phyloP scores from a whole-genome alignment of 179 eudicot genomes.

The Kewa caespitosa region DNA sequence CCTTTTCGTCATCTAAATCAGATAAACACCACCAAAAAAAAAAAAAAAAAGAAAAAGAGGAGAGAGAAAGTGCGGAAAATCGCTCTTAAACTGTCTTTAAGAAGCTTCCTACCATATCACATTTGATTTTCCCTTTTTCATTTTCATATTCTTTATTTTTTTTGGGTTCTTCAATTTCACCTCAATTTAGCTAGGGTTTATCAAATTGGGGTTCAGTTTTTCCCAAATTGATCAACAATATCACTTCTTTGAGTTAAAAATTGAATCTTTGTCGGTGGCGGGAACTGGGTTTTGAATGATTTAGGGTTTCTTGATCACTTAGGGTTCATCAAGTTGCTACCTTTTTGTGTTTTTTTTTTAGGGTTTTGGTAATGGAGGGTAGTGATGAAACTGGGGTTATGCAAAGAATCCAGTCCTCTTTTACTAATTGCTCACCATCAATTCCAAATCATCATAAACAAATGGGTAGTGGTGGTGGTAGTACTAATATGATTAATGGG shows the following conservation, averaged over 20 bases:
- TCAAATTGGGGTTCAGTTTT: background rate
- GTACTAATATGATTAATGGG: too few relatives aligned
- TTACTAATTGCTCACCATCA: conserved; percentile 38
- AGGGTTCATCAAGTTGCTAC: background rate
- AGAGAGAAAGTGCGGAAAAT: conserved; percentile 8
- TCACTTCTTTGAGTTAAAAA: background rate
- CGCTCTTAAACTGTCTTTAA: conserved; percentile 22
- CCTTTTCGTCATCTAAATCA: background rate
- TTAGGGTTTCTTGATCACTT: background rate
- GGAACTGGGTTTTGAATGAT: background rate
- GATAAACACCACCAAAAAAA: conserved; percentile 14
- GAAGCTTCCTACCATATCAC: conserved; percentile 31
- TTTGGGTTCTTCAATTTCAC: background rate
- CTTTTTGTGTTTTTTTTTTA: too few relatives aligned
- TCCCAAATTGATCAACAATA: background rate
- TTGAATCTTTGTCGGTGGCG: background rate
- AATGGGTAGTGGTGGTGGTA: too few relatives aligned
- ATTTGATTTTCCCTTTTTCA: background rate
- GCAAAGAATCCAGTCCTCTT: conserved; percentile 32
- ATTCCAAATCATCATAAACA: conserved; percentile 25
- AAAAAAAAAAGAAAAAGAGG: background rate
- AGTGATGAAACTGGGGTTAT: conserved; percentile 42
- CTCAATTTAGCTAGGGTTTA: background rate
- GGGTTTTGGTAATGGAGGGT: conserved; percentile 26
- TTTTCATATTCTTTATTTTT: conserved; percentile 5